phyloP scores from a whole-genome alignment of 352 stramenopile genomes.

The Globisporangium heterothallicum region DNA sequence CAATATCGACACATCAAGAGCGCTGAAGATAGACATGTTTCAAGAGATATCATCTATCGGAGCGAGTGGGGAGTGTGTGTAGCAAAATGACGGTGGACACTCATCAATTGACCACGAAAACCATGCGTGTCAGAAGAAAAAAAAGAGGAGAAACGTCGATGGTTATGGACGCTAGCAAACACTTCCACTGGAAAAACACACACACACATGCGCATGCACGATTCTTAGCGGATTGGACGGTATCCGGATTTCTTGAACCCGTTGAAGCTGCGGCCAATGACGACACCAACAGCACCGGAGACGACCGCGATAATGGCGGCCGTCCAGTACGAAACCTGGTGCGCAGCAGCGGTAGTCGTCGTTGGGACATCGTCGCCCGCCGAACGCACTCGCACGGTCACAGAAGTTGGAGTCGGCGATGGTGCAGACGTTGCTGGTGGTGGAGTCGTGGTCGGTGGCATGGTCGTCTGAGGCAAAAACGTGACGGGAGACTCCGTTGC shows the following conservation, averaged over 20 bases:
- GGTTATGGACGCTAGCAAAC: too few species aligned
- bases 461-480: not conserved
- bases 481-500: not conserved
- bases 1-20: too few species aligned
- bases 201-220: not conserved
- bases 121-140: too few species aligned
- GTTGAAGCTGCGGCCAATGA: slow-evolving; percentile 53
- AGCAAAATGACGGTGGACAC: too few species aligned
- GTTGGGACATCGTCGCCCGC: slow-evolving; percentile 4
- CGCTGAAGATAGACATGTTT: too few species aligned
- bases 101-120: too few species aligned
- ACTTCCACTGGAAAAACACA: too few species aligned
- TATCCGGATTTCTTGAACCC: slow-evolving; percentile 43
- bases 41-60: too few species aligned
- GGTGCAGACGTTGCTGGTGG: not conserved
- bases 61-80: too few species aligned
- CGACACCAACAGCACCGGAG: slow-evolving; percentile 35
- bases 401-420: not conserved
- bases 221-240: slow-evolving; percentile 30
- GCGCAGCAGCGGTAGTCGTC: slow-evolving; percentile 5
- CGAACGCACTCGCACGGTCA: slow-evolving; percentile 7
- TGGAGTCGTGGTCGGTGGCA: not conserved
- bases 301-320: slow-evolving; percentile 46
- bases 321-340: slow-evolving; percentile 42
- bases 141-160: too few species aligned